Evolutionary conservation across 1,139 yeast species (phyloP), one percentile per base, ranked within the genome.

Genomic region (Debaryomyces udenii): DNA sequence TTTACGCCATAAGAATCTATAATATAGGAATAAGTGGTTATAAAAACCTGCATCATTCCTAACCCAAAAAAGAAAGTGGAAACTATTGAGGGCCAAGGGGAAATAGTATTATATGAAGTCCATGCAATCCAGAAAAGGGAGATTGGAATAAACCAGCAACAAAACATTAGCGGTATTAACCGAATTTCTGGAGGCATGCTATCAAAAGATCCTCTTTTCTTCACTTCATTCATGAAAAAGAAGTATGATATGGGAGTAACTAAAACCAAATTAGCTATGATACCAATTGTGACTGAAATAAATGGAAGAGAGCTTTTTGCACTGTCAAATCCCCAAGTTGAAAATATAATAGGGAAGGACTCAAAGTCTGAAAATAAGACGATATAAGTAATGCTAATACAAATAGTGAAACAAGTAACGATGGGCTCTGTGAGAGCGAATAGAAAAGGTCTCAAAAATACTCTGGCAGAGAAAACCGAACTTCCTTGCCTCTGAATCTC

Each of bases 21-120:
- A 10, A 41, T 35, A 18, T 41, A 41, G 17, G 33, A 14, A 23
- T 41, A 35, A 7, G 42, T 22, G 13, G 45, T 35, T 7, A 35
- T 22, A 24, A 31, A 41, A n/a, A 41, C 45, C 14, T 35, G 40
- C 40, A 40, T 40, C 37, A 37, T 31, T 9, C 45, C 39, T 5
- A 41, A 3, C 9, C 45, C 45, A 27, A 38, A 41, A 18, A 41
- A 41, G 26, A 23, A 31, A 15, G 37, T 31, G 14, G 40, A 38
- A 15, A 39, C 35, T 22, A 38, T 35, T 6, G 39, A 31, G 11
- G 33, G 27, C 45, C 45, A 38, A 9, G 39, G 40, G 15, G 39
- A 41, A 7, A 40, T 36, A 15, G 36, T 16, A 9, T 18, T 11
- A 27, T 39, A 42, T 2, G 32, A 15, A 2, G 43, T 31, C 45